These are phyloP conservation scores for Tuber calosporum DNA, from an alignment of 495 filamentous ascomycete genomes.

Conservation along the genomic window DNA sequence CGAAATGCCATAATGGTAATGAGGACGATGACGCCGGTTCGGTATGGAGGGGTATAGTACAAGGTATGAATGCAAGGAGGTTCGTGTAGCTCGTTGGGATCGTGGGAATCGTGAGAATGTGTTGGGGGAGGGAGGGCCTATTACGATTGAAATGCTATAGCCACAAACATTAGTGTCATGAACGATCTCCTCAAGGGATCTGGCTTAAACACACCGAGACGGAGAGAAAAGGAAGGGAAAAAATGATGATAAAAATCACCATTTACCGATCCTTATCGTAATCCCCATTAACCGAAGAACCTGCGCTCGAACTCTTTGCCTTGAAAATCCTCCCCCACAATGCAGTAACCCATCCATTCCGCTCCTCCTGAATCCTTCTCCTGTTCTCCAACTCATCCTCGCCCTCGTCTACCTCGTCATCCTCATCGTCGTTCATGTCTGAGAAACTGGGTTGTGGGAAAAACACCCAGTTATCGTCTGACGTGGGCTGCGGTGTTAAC, in stretches of 20 bases:
- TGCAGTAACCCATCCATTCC: constrained; percentile 32
- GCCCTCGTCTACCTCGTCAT: constrained; percentile 26
- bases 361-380: constrained; percentile 28
- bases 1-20: background rate
- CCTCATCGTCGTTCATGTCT: constrained; percentile 32
- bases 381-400: constrained; percentile 14
- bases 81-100: background rate
- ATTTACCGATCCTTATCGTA: background rate
- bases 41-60: background rate
- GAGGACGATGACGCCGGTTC: background rate
- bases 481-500: constrained; percentile 24
- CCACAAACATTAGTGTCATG: background rate
- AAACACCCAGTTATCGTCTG: constrained; percentile 36
- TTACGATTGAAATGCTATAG: background rate
- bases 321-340: constrained; percentile 37
- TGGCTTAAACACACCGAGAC: background rate
- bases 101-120: background rate
- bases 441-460: constrained; percentile 33
- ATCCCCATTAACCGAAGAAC: constrained; percentile 4
- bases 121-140: background rate
- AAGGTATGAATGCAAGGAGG: background rate
- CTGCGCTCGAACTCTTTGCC: constrained; percentile 10
- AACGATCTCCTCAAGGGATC: background rate
- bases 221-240: background rate
- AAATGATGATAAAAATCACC: constrained; percentile 1